Evolutionary conservation across 2,329 filamentous ascomycete genomes (phyloP).

Genomic region (Fusarium heterosporum): DNA sequence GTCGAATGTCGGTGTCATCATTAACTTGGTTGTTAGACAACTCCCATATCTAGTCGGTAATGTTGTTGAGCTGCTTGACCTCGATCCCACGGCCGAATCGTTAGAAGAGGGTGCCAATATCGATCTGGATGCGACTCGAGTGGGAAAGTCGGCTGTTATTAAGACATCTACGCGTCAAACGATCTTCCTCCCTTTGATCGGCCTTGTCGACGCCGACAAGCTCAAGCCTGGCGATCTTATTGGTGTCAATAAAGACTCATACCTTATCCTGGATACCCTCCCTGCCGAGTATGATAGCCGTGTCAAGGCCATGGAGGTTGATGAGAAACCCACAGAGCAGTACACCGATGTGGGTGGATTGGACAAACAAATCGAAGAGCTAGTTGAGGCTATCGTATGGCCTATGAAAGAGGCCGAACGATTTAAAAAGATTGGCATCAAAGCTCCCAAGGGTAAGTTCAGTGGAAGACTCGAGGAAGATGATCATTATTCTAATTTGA

Average conservation of each 20-base stretch:
- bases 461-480: constrained; percentile 62
- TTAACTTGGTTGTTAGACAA: constrained; percentile 70
- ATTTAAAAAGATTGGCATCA: constrained; percentile 99
- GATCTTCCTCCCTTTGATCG: constrained; percentile 97
- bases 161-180: constrained; percentile 99
- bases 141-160: constrained; percentile 98
- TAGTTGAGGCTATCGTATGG: constrained; percentile 98
- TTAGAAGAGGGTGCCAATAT: constrained; percentile 99
- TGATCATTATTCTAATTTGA: constrained; percentile 79
- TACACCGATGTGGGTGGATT: constrained; percentile 97
- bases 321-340: constrained; percentile 99
- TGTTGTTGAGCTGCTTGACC: constrained; percentile 95
- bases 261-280: constrained; percentile 94
- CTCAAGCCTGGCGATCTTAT: constrained; percentile 97
- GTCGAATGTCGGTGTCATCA: not conserved
- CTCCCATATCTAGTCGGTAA: constrained; percentile 98
- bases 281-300: constrained; percentile 98
- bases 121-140: constrained; percentile 93
- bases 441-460: constrained; percentile 88
- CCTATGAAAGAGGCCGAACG: constrained; percentile 99
- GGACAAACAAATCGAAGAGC: constrained; percentile 98
- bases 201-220: constrained; percentile 93
- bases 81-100: constrained; percentile 95
- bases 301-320: constrained; percentile 99
- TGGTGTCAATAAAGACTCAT: constrained; percentile 99